phyloP scores from a whole-genome alignment of 805 yeast genomes.

The Candida hungchunana region DNA sequence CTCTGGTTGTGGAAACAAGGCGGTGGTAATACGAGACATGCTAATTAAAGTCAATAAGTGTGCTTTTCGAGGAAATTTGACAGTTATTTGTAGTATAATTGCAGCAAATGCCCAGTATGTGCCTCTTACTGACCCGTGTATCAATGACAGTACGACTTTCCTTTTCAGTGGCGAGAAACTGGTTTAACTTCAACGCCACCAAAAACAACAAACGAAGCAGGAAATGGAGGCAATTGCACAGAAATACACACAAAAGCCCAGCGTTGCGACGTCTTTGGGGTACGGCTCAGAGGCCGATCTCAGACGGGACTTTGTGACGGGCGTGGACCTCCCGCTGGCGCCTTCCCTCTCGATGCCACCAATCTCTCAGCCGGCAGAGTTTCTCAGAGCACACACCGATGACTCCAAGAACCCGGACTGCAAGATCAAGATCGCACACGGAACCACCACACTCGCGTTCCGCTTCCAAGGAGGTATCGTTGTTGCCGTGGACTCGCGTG shows the following conservation, averaged over 20 bases:
- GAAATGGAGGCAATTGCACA: conserved; percentile 24
- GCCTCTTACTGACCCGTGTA: too few relatives aligned
- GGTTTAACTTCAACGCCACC: conserved; percentile 1
- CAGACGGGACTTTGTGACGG: conserved; percentile 32
- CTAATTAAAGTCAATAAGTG: conserved; percentile 15
- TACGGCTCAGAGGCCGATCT: conserved; percentile 30
- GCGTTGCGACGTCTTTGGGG: conserved; percentile 15
- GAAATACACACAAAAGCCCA: conserved; percentile 20
- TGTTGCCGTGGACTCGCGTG: conserved; percentile 97
- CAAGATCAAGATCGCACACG: conserved; percentile 94
- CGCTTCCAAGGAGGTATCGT: conserved; percentile 92
- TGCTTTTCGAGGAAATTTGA: neutral
- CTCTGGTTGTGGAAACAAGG: conserved; percentile 79
- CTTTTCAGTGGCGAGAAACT: neutral
- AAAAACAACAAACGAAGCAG: neutral
- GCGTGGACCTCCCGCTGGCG: conserved; percentile 32
- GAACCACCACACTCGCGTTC: conserved; percentile 97
- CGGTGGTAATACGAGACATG: conserved; percentile 35
- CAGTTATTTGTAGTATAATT: neutral
- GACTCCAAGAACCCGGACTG: conserved; percentile 91
- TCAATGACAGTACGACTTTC: too few relatives aligned
- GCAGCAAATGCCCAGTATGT: too few relatives aligned
- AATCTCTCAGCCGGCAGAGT: conserved; percentile 83
- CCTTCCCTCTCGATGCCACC: conserved; percentile 77
- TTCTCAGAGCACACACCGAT: conserved; percentile 96